A percentile compares a stretch with the other conserved stretches of the same genome.
Conservation (phyloP, 169 alveolate genomes). For the Plasmodium gonderi region DNA sequence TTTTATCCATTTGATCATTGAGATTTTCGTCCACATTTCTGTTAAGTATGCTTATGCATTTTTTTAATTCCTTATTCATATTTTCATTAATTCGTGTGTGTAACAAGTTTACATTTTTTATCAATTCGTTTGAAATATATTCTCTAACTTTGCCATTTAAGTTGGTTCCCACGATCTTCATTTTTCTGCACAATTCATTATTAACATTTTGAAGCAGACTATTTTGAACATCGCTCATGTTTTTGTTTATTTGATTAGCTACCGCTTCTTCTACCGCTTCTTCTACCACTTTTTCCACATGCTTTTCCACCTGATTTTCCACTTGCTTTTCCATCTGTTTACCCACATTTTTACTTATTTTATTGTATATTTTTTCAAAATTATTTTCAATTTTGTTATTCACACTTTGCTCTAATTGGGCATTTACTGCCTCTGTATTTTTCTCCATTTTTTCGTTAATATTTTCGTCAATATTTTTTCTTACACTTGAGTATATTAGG, state of each 20-base stretch:
- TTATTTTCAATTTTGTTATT: constrained; percentile 27
- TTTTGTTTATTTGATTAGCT: background rate
- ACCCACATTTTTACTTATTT: constrained; percentile 10
- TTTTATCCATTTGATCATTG: constrained; percentile 26
- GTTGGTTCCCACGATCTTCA: constrained; percentile 7
- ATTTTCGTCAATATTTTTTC: constrained; percentile 4
- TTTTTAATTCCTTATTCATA: constrained; percentile 27
- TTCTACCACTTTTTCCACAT: background rate
- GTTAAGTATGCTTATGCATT: constrained; percentile 11
- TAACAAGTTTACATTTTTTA: constrained; percentile 3
- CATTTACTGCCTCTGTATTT: background rate
- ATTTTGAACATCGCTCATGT: constrained; percentile 8
- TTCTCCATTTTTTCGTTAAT: constrained; percentile 27
- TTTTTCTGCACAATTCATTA: constrained; percentile 26
- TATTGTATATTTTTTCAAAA: constrained; percentile 27
- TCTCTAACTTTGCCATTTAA: constrained; percentile 7
- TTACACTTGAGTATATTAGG: background rate
- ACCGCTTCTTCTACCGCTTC: background rate
- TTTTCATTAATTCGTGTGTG: constrained; percentile 25
- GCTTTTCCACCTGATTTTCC: background rate
- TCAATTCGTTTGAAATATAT: constrained; percentile 10
- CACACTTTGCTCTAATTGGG: background rate
- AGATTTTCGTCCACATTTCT: constrained; percentile 54
- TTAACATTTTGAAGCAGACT: constrained; percentile 38
- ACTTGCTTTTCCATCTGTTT: background rate